Conservation (phyloP, 495 filamentous ascomycete species). For the Aspergillus haitiensis region DNA sequence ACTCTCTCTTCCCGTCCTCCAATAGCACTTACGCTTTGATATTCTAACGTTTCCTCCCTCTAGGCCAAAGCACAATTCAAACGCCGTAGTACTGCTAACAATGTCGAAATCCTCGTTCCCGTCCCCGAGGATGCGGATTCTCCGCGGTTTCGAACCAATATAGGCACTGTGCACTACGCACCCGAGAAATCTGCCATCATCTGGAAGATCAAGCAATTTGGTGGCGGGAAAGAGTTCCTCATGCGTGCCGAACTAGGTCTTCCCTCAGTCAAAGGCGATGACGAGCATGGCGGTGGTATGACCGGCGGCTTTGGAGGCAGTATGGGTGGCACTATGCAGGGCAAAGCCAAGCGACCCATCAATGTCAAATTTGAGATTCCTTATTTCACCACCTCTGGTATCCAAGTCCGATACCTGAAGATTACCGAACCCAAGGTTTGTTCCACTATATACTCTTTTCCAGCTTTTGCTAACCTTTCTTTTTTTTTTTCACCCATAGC, state of each 20-base stretch:
- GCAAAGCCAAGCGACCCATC: constrained; percentile 92
- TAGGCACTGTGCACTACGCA: constrained; percentile 97
- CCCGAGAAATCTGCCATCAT: constrained; percentile 97
- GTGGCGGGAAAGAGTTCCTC: constrained; percentile 95
- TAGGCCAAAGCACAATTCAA: constrained; percentile 97
- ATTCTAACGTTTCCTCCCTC: neutral
- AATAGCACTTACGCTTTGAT: neutral
- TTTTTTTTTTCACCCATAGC: constrained; percentile 41
- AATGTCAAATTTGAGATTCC: constrained; percentile 99
- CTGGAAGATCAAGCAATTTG: constrained; percentile 99
- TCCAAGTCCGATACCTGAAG: constrained; percentile 97
- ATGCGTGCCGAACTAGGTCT: constrained; percentile 98
- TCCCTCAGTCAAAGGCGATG: constrained; percentile 92
- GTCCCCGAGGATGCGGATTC: constrained; percentile 97
- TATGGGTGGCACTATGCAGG: constrained; percentile 71
- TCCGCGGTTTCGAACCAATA: constrained; percentile 95
- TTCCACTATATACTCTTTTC: constrained; percentile 14
- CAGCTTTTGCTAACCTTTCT: constrained; percentile 1
- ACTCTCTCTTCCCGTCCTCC: neutral
- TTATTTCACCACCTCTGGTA: constrained; percentile 98
- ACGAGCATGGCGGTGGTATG: constrained; percentile 94
- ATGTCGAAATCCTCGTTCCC: constrained; percentile 96
- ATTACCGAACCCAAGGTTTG: constrained; percentile 98
- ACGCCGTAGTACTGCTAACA: constrained; percentile 95
- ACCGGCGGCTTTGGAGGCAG: constrained; percentile 95